Evolutionary conservation across 371 early-diverging fungal genomes (phyloP).

Genomic region (Haplosporangium sp.): DNA sequence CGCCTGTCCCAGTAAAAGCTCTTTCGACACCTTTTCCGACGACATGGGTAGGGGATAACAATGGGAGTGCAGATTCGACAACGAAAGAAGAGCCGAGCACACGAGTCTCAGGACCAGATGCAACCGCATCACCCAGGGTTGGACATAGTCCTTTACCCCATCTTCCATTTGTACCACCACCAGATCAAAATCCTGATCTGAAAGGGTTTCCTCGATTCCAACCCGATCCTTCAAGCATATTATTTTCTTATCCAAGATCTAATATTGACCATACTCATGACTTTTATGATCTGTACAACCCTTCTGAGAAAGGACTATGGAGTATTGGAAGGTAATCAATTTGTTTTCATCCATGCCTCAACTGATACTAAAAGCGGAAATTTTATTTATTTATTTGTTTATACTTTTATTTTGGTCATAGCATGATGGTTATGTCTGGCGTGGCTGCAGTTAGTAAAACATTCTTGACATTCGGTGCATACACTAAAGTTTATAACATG

Average conservation of each 20-base stretch:
- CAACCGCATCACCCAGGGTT: slow-evolving; percentile 16
- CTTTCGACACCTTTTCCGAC: slow-evolving; percentile 38
- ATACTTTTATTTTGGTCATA: neutral
- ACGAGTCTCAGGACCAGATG: neutral
- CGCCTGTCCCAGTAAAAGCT: slow-evolving; percentile 25
- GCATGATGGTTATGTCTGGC: slow-evolving; percentile 41
- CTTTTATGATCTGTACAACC: slow-evolving; percentile 50
- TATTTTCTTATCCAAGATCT: slow-evolving; percentile 43
- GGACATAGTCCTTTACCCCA: slow-evolving; percentile 25
- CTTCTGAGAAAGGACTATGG: slow-evolving; percentile 40
- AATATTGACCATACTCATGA: slow-evolving; percentile 45
- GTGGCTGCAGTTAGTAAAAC: slow-evolving; percentile 57
- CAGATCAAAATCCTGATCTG: slow-evolving; percentile 43
- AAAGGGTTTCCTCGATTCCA: slow-evolving; percentile 15
- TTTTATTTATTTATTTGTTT: neutral
- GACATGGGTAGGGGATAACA: slow-evolving; percentile 5
- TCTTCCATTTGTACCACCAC: slow-evolving; percentile 39
- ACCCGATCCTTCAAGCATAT: slow-evolving; percentile 46
- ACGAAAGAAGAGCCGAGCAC: neutral
- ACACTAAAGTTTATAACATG: slow-evolving; percentile 65
- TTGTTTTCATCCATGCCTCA: neutral
- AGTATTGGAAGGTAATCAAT: slow-evolving; percentile 29
- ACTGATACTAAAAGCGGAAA: neutral
- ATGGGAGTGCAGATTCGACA: neutral
- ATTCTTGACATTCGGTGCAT: slow-evolving; percentile 67